Base-by-base conservation (phyloP, 1,284 basidiomycete genomes). In the Trichosporon sp. region DNA sequence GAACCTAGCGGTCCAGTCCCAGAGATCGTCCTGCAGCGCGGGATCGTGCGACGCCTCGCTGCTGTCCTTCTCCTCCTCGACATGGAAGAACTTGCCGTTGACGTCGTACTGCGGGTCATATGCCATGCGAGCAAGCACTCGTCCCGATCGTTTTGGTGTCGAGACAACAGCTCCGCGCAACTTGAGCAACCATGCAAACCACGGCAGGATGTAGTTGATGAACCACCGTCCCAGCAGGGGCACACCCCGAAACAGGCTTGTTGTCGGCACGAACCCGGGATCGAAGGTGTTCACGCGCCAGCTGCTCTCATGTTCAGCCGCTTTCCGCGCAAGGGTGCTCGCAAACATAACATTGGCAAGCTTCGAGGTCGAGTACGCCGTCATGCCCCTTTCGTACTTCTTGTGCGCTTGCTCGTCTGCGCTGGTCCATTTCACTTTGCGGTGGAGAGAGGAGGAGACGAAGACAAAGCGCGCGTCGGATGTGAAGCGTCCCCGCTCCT, bases 261-360 rank as follows among this genome's bases (percentile, higher is more conserved):
- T 65, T 21, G 51, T 43, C 10, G 76, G 70, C 43, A 76, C 73
- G 19, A 76, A 74, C 3, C 76, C 76, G 2, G 76, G 76, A 11
- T 75, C 75, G 51, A 73, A 71, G 1, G 66, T 66, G 56, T 70
- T 70, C 14, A 75, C 68, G 26, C 51, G 64, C 76, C 76, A 78
- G 16, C 19, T 19, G 66, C 69, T 12, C 68, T 61, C 10, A 35
- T 59, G 32, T 46, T 26, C 10, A 48, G 68, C 19, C 64, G 64
- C 21, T 19, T 67, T 48, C 0, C 69, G 51, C 43, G 65, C 70
- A 4, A 78, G 67, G 0, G 73, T 73, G 67, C 75, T 73, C 32
- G 71, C 38, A 65, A 76, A 78, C 40, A 74, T 38, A 19, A 72
- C 38, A 21, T 76, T 70, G 32, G 71, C 71, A 16, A 72, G 71